phyloP scores from a whole-genome alignment of 495 filamentous ascomycete species.

The Aspergillus homomorphus region DNA sequence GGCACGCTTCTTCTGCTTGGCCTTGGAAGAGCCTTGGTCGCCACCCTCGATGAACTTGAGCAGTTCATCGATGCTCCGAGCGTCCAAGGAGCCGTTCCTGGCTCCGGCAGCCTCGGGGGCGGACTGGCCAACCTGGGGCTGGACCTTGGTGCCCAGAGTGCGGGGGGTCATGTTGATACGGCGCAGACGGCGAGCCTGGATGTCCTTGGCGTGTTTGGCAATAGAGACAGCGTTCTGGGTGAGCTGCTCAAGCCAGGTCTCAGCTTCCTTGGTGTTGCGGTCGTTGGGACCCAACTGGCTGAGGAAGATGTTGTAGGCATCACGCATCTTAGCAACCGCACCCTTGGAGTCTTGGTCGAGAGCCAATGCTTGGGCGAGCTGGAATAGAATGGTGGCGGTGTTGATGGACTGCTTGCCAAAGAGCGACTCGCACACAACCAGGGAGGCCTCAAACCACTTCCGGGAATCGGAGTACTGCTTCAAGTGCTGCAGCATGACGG shows the following conservation, averaged over 20 bases:
- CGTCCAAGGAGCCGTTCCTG: constrained; percentile 53
- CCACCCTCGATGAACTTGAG: constrained; percentile 82
- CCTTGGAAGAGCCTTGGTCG: constrained; percentile 52
- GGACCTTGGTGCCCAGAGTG: constrained; percentile 48
- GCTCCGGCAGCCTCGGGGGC: constrained; percentile 43
- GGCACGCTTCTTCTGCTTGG: constrained; percentile 63
- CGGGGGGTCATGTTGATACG: constrained; percentile 56
- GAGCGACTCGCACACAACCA: constrained; percentile 79
- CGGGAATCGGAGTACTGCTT: constrained; percentile 90
- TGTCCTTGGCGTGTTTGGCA: constrained; percentile 86
- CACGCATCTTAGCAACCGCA: constrained; percentile 87
- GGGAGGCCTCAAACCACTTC: constrained; percentile 92
- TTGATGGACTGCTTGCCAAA: constrained; percentile 86
- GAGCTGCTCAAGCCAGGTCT: constrained; percentile 93
- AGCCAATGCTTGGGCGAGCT: constrained; percentile 91
- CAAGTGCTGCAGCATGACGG: constrained; percentile 94
- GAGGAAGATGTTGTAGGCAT: constrained; percentile 93
- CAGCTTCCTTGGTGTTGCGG: constrained; percentile 91
- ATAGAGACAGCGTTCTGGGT: constrained; percentile 91
- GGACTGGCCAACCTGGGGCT: constrained; percentile 55
- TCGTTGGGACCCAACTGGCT: constrained; percentile 78
- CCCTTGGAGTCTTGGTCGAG: constrained; percentile 88
- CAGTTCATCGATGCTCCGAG: constrained; percentile 79
- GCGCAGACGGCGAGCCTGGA: constrained; percentile 66
- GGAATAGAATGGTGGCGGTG: constrained; percentile 94